Conservation (phyloP, 768 basidiomycete genomes). For the Rhodotorula paludigena region DNA sequence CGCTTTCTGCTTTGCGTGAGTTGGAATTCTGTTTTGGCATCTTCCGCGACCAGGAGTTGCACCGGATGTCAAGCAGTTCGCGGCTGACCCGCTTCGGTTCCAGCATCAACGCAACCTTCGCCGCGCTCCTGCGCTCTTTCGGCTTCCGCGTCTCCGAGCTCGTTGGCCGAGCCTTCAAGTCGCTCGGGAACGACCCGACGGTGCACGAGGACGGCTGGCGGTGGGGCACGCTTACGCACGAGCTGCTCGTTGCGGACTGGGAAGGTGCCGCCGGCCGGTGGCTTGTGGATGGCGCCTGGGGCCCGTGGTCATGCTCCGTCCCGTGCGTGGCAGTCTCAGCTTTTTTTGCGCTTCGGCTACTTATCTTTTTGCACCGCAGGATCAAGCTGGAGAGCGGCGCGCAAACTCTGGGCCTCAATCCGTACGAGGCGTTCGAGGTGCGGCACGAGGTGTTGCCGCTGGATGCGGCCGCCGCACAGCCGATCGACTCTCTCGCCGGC, state of each 20-base stretch:
- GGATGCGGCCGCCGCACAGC: neutral
- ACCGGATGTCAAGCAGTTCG: no score
- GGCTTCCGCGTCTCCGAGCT: constrained; percentile 25
- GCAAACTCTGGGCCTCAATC: constrained; percentile 12
- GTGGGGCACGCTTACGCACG: constrained; percentile 32
- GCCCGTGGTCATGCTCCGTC: constrained; percentile 3
- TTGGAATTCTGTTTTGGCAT: neutral
- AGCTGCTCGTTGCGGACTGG: constrained; percentile 27
- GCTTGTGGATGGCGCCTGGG: constrained; percentile 27
- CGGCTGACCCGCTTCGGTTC: no score
- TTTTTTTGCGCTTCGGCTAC: neutral
- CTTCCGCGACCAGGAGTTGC: no score
- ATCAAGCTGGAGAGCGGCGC: constrained; percentile 19
- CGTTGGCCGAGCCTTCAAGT: constrained; percentile 23
- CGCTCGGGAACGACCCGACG: constrained; percentile 24
- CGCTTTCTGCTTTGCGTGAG: constrained; percentile 31
- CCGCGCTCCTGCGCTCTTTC: constrained; percentile 13
- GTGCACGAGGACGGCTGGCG: constrained; percentile 26
- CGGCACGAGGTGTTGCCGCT: constrained; percentile 13
- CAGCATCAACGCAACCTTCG: constrained; percentile 26
- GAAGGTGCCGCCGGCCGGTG: constrained; percentile 19
- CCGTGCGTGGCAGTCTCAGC: neutral
- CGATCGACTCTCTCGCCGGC: constrained; percentile 28
- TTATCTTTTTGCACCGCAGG: neutral
- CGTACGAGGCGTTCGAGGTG: constrained; percentile 28